phyloP scores from a whole-genome alignment of 139 green algal genomes.

The Astrephomene gubernaculifera region DNA sequence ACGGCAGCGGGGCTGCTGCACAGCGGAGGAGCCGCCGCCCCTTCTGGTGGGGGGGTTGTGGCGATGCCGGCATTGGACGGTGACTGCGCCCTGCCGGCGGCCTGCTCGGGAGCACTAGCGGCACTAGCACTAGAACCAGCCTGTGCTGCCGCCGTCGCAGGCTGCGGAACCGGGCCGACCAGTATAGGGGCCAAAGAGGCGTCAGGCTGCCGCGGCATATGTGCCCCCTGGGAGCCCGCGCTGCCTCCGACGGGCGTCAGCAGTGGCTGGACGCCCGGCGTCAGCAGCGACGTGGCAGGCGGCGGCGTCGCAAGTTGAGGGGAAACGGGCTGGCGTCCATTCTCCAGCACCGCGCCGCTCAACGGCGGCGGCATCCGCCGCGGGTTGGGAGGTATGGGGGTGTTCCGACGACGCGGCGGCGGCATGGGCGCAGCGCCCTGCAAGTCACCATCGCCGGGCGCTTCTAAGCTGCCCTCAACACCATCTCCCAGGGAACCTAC shows the following conservation, averaged over 20 bases:
- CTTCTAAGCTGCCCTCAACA: background rate
- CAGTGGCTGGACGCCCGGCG: slow-evolving; percentile 20
- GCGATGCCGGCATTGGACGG: too few species aligned
- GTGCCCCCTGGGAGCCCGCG: background rate
- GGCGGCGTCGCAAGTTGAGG: slow-evolving; percentile 39
- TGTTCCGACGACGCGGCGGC: slow-evolving; percentile 21
- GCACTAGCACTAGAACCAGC: too few species aligned
- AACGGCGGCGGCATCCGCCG: slow-evolving; percentile 3
- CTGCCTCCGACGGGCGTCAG: background rate
- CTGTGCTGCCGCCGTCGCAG: background rate
- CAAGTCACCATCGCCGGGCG: background rate
- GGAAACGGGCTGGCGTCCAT: background rate
- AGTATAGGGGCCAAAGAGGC: background rate
- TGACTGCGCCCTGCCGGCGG: too few species aligned
- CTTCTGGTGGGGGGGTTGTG: background rate
- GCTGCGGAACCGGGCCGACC: background rate
- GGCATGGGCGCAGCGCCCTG: slow-evolving; percentile 1
- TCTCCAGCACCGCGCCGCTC: background rate
- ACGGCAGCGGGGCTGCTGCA: too few species aligned
- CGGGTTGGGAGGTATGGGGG: slow-evolving; percentile 8
- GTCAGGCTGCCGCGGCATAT: background rate
- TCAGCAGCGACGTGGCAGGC: slow-evolving; percentile 26
- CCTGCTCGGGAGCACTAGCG: too few species aligned
- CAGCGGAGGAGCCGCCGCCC: background rate
- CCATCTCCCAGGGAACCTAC: background rate